A percentile compares a stretch with the other conserved stretches of the same genome.
Evolutionary conservation across 371 early-diverging fungal species (phyloP).

Genomic region (Rhizopus sp.): DNA sequence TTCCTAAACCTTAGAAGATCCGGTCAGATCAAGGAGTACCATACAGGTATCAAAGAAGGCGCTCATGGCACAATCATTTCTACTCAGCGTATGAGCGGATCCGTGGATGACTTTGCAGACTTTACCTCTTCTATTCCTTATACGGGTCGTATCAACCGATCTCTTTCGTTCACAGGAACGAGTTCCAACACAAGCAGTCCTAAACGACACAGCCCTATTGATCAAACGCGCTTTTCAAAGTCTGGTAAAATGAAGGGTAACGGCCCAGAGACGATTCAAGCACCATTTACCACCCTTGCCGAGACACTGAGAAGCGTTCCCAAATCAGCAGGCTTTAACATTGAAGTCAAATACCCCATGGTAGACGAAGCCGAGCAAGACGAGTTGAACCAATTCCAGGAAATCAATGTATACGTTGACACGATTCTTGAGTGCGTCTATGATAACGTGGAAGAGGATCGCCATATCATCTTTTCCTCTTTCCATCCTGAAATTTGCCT

Average conservation of each 20-base stretch:
- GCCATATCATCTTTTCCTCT: conserved; percentile 90
- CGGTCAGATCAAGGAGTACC: conserved; percentile 52
- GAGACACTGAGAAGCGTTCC: conserved; percentile 83
- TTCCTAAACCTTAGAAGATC: conserved; percentile 65
- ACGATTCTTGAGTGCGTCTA: conserved; percentile 79
- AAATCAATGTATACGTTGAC: conserved; percentile 89
- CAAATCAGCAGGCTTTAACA: conserved; percentile 82
- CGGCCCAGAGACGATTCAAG: conserved; percentile 73
- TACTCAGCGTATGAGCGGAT: conserved; percentile 1
- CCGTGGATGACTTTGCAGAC: background rate
- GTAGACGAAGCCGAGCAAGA: conserved; percentile 85
- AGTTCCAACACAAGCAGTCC: conserved; percentile 6
- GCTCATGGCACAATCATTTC: conserved; percentile 27
- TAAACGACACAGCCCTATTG: conserved; percentile 32
- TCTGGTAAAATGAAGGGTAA: conserved; percentile 65
- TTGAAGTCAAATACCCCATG: conserved; percentile 98
- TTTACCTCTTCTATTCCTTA: background rate
- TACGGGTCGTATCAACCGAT: conserved; percentile 38
- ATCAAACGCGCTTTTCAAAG: conserved; percentile 39
- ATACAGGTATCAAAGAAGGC: conserved; percentile 47
- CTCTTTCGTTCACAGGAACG: conserved; percentile 55
- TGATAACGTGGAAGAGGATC: conserved; percentile 62
- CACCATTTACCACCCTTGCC: conserved; percentile 81
- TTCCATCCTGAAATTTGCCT: conserved; percentile 93
- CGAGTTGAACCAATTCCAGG: conserved; percentile 62